Evolutionary conservation across 345 rosid species (phyloP), one percentile per base, ranked within the genome.

Genomic region (Leavenworthia alabamica): DNA sequence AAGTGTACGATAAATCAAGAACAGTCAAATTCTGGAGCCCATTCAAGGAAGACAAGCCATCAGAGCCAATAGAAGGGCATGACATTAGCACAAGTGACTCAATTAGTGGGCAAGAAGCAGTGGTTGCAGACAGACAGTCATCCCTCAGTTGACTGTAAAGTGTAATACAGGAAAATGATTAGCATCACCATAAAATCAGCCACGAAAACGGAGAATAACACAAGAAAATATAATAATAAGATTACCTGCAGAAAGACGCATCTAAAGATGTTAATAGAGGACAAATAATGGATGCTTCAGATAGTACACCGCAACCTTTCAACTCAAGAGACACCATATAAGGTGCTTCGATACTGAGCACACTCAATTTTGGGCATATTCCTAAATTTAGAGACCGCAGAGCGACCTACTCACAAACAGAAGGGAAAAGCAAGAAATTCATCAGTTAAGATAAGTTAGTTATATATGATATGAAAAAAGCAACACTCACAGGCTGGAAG

Each of bases 191-290:
- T 24, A 17, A 51, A 9, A 36, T 10, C 31, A 36, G 33, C 27
- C 40, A 10, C 13, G 15, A 12, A 63, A 42, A 44, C 51, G 11
- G 64, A 13, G 26, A 60, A n/a, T 15, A 17, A 20, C 22, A 20
- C 22, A 41, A 8, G 0, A 14, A 10, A 6, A 10, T 20, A 59
- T 4, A 53, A 41, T 20, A 20, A 20, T 20, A 20, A 46, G 43
- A 1, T 49, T 48, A 90, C 99, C 97, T 54, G 92, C 99, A 90
- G 77, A 93, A 93, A 46, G 99, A 93, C 60, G 97, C 92, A 78
- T 93, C 97, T 52, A 93, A 81, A 57, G 99, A 84, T 47, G 83
- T 86, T 50, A 93, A 75, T 24, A 74, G 80, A 48, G 99, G 96
- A 66, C 97, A 90, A 24, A 80, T 69, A 52, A 93, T 86, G 49